Percentiles rank a stretch among this genome's conserved stretches.
These are phyloP conservation scores for Penicillium crystallinum DNA, from an alignment of 495 filamentous ascomycete species.

Conservation along the genomic window DNA sequence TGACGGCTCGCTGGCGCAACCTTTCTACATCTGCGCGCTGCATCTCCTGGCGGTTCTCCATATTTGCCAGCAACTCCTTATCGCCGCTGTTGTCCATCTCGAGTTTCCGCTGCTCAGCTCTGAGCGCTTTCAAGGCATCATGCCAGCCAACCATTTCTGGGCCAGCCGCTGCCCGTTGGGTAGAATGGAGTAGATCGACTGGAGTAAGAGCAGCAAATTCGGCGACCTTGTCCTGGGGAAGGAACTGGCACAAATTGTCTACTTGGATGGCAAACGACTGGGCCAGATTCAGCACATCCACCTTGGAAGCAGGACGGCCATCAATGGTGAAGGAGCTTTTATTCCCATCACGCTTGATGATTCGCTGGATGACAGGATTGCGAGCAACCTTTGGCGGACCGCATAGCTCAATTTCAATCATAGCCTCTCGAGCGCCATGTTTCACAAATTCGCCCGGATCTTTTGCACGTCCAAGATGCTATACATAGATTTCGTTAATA, in stretches of 20 bases:
- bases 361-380: conserved; percentile 71
- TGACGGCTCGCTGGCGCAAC: conserved; percentile 65
- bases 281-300: conserved; percentile 58
- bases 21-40: conserved; percentile 80
- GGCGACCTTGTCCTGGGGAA: conserved; percentile 93
- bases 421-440: conserved; percentile 71
- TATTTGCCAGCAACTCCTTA: conserved; percentile 55
- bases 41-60: conserved; percentile 69
- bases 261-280: conserved; percentile 79
- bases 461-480: conserved; percentile 83
- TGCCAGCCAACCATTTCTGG: conserved; percentile 78
- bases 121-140: conserved; percentile 61
- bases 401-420: conserved; percentile 84
- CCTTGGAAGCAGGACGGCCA: conserved; percentile 49
- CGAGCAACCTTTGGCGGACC: conserved; percentile 37
- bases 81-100: conserved; percentile 54
- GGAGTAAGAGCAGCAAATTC: conserved; percentile 86
- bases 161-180: conserved; percentile 79
- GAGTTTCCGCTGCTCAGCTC: conserved; percentile 62
- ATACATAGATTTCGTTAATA: conserved; percentile 9
- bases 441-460: conserved; percentile 89
- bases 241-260: conserved; percentile 96
- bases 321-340: conserved; percentile 69
- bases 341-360: conserved; percentile 77
- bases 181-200: conserved; percentile 79